Evolutionary conservation across 2,329 filamentous ascomycete genomes (phyloP).

Genomic region (Penicillium sp.): DNA sequence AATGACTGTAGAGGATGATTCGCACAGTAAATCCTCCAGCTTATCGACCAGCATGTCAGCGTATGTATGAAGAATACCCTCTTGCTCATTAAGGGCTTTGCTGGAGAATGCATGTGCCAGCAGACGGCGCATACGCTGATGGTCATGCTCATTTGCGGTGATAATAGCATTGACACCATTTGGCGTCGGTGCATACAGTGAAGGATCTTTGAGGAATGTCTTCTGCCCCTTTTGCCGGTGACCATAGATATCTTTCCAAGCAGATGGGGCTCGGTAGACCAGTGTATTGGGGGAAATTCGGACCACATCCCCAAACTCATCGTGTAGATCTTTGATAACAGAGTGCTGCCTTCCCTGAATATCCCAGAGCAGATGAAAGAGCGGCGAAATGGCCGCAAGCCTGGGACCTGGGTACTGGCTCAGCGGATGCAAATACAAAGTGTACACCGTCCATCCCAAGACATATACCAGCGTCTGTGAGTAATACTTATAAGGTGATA

Average conservation of each 20-base stretch:
- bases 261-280: slow-evolving; percentile 30
- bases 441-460: slow-evolving; percentile 19
- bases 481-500: neutral
- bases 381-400: slow-evolving; percentile 27
- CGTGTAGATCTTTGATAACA: slow-evolving; percentile 21
- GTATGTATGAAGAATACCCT: slow-evolving; percentile 32
- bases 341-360: slow-evolving; percentile 18
- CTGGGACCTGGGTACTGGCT: slow-evolving; percentile 34
- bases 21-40: slow-evolving; percentile 8
- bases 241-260: slow-evolving; percentile 40
- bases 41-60: slow-evolving; percentile 28
- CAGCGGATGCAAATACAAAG: slow-evolving; percentile 32
- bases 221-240: slow-evolving; percentile 25
- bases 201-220: slow-evolving; percentile 26
- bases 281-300: slow-evolving; percentile 43
- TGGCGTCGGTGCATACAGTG: slow-evolving; percentile 20
- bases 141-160: slow-evolving; percentile 25
- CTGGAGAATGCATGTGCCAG: slow-evolving; percentile 39
- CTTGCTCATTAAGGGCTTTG: slow-evolving; percentile 33
- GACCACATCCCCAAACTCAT: slow-evolving; percentile 33
- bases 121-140: slow-evolving; percentile 33
- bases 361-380: slow-evolving; percentile 21
- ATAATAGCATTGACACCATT: slow-evolving; percentile 26
- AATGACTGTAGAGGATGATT: neutral
- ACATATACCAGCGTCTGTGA: slow-evolving; percentile 6